A percentile compares a stretch with the other conserved stretches of the same genome.
Evolutionary conservation across 2,329 filamentous ascomycete species (phyloP).

Genomic region (Zopfia rhizophila): DNA sequence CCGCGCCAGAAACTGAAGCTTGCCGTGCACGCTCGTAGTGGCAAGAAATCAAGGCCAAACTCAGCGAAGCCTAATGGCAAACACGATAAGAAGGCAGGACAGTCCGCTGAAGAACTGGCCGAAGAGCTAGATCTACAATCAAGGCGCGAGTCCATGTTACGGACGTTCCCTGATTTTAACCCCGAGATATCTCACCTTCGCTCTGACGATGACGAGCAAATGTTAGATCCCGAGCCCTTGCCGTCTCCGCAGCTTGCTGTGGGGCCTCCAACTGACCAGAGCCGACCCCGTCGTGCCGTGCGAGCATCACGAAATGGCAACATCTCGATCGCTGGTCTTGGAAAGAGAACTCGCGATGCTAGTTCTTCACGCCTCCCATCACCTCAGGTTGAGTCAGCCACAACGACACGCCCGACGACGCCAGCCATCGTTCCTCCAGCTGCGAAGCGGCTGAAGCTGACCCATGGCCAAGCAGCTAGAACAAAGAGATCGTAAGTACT

Average conservation of each 20-base stretch:
- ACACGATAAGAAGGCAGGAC: slow-evolving; percentile 39
- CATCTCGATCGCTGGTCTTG: slow-evolving; percentile 19
- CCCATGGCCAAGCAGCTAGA: slow-evolving; percentile 46
- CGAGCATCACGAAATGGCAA: slow-evolving; percentile 32
- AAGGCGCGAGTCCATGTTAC: slow-evolving; percentile 37
- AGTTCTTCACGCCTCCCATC: slow-evolving; percentile 42
- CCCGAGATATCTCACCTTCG: slow-evolving; percentile 45
- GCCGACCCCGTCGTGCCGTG: slow-evolving; percentile 42
- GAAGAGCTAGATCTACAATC: slow-evolving; percentile 38
- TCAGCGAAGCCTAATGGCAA: slow-evolving; percentile 42
- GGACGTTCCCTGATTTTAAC: slow-evolving; percentile 30
- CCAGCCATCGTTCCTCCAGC: slow-evolving; percentile 39
- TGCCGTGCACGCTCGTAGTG: slow-evolving; percentile 36
- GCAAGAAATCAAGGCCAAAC: slow-evolving; percentile 44
- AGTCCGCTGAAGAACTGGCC: slow-evolving; percentile 37
- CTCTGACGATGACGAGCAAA: slow-evolving; percentile 51
- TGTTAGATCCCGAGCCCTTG: slow-evolving; percentile 47
- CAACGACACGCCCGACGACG: slow-evolving; percentile 46
- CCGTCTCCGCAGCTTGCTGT: slow-evolving; percentile 49
- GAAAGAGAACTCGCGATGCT: slow-evolving; percentile 46
- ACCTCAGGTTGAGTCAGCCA: slow-evolving; percentile 42
- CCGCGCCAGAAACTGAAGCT: slow-evolving; percentile 42
- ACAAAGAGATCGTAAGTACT: slow-evolving; percentile 52
- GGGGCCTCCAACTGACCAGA: slow-evolving; percentile 44
- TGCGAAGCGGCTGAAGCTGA: slow-evolving; percentile 47